Percentiles rank a stretch among this genome's conserved stretches.
Conservation (phyloP, 2,329 filamentous ascomycete genomes). For the Thelonectria blattea region DNA sequence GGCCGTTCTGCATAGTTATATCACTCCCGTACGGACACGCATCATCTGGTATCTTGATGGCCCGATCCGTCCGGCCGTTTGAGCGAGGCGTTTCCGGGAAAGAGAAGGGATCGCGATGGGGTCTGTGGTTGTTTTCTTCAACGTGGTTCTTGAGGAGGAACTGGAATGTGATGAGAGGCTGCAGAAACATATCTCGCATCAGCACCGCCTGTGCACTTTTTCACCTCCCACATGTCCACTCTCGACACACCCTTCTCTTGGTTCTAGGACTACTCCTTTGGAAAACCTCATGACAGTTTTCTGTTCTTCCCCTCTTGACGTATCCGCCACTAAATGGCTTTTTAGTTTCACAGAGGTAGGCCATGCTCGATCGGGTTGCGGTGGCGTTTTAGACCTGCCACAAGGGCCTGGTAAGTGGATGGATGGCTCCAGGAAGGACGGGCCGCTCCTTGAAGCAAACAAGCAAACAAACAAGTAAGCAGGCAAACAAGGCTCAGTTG, state of each 20-base stretch:
- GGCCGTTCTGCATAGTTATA: too few species aligned
- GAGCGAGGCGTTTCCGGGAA: slow-evolving; percentile 16
- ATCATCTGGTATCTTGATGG: too few species aligned
- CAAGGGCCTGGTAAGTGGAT: not conserved
- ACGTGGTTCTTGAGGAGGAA: slow-evolving; percentile 4
- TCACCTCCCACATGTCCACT: not conserved
- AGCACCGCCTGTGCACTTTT: too few species aligned
- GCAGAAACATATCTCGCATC: too few species aligned
- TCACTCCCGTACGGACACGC: too few species aligned
- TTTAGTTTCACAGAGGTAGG: too few species aligned
- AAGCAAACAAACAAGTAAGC: too few species aligned
- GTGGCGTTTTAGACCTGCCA: slow-evolving; percentile 5
- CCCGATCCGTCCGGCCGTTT: slow-evolving; percentile 11
- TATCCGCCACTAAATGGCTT: not conserved
- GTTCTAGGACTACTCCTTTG: too few species aligned
- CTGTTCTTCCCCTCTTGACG: not conserved
- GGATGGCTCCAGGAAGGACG: not conserved
- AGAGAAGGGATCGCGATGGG: not conserved
- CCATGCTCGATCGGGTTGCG: not conserved
- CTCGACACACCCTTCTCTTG: not conserved
- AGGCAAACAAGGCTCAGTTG: not conserved
- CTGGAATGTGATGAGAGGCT: slow-evolving; percentile 1
- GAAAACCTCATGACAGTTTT: not conserved
- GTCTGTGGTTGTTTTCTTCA: not conserved
- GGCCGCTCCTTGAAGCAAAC: slow-evolving; percentile 12